phyloP scores from a whole-genome alignment of 2,329 filamentous ascomycete species.

The Aspergillus fijiensis region DNA sequence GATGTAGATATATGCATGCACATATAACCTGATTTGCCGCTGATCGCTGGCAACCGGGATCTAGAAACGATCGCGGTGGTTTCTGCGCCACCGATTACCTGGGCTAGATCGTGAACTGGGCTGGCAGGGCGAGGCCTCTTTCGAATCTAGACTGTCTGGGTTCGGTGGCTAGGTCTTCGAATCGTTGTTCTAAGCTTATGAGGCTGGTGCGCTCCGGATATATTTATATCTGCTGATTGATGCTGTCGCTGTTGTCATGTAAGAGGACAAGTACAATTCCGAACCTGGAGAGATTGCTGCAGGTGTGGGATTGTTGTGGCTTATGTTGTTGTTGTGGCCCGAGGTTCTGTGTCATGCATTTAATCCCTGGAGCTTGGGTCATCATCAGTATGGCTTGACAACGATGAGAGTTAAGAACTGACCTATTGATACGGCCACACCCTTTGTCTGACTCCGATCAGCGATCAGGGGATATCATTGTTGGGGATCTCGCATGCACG shows the following conservation, averaged over 20 bases:
- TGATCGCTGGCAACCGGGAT: neutral
- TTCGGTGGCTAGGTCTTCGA: neutral
- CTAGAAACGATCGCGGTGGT: neutral
- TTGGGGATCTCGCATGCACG: neutral
- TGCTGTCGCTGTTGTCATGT: neutral
- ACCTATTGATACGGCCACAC: neutral
- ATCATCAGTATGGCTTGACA: too few species aligned
- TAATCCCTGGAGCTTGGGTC: too few species aligned
- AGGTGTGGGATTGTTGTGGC: neutral
- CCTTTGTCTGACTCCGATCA: neutral
- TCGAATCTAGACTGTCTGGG: neutral
- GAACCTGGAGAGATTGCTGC: neutral
- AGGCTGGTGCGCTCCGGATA: neutral
- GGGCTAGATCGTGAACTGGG: neutral
- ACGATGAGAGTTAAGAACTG: too few species aligned
- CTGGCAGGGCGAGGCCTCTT: neutral
- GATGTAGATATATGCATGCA: slow-evolving; percentile 8
- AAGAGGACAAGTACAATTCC: neutral
- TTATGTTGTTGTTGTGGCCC: neutral
- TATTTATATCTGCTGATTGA: neutral
- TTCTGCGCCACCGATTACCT: neutral
- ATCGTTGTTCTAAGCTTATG: neutral
- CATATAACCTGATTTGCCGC: neutral
- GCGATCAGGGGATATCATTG: neutral
- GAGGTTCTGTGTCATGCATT: neutral